Evolutionary conservation across 192 early-diverging fungal species (phyloP).

Genomic region (Mortierella alpina): DNA sequence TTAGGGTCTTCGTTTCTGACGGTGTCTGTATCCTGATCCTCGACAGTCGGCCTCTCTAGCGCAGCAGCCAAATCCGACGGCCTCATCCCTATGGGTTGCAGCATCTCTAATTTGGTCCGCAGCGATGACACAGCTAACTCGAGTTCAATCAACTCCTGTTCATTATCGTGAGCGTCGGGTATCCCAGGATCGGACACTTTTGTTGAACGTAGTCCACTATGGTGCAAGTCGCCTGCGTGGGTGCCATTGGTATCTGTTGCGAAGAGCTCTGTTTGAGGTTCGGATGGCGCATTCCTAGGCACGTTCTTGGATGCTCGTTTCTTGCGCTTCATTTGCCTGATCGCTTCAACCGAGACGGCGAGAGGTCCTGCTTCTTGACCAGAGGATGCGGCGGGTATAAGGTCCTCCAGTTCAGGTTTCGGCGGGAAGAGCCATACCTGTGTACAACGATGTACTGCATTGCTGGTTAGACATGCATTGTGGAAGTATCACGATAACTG

Average conservation of each 20-base stretch:
- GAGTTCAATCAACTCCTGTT: neutral
- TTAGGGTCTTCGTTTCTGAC: neutral
- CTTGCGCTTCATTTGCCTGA: neutral
- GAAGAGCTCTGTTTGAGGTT: neutral
- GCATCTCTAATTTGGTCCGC: slow-evolving; percentile 17
- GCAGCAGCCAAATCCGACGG: slow-evolving; percentile 20
- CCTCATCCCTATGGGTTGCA: slow-evolving; percentile 28
- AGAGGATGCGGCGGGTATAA: no score
- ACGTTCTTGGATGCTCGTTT: neutral
- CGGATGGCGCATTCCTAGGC: neutral
- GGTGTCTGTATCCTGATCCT: neutral
- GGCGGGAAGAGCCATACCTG: no score
- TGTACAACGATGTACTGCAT: no score
- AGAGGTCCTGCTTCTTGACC: no score
- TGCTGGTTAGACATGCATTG: no score
- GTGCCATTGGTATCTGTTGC: no score
- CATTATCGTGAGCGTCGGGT: neutral
- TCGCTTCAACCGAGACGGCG: no score
- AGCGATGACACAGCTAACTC: slow-evolving; percentile 4
- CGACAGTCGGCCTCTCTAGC: neutral
- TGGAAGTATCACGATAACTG: no score
- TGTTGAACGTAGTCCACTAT: neutral
- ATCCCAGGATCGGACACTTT: neutral
- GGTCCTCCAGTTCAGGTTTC: no score
- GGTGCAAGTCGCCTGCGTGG: no score